Evolutionary conservation across 2,329 filamentous ascomycete genomes (phyloP).

Genomic region (Hymenotorrendiella dingleyae): DNA sequence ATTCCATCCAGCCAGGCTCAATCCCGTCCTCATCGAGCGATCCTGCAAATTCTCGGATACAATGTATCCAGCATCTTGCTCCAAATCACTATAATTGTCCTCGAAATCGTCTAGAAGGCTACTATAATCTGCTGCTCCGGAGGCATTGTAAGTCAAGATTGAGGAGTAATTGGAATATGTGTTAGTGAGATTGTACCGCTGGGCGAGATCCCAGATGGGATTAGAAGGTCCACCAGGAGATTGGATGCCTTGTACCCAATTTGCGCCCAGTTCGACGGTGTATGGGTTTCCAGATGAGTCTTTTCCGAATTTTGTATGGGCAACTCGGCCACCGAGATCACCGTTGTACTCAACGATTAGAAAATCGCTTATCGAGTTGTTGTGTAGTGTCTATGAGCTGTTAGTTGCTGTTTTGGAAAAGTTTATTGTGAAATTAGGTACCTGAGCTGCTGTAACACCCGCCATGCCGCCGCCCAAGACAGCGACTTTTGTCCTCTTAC

Average conservation of each 20-base stretch:
- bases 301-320: conserved; percentile 39
- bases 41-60: conserved; percentile 56
- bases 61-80: conserved; percentile 50
- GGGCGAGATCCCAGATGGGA: conserved; percentile 56
- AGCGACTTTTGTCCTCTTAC: conserved; percentile 34
- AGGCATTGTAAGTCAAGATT: conserved; percentile 55
- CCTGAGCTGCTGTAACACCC: conserved; percentile 60
- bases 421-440: too few species aligned
- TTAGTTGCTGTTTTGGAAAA: too few species aligned
- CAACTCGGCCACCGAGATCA: conserved; percentile 56
- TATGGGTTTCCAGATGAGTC: conserved; percentile 34
- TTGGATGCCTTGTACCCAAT: conserved; percentile 49
- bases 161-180: conserved; percentile 52
- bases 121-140: conserved; percentile 46
- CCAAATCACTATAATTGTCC: conserved; percentile 38
- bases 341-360: conserved; percentile 59
- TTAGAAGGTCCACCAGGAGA: conserved; percentile 43
- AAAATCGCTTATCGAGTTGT: conserved; percentile 57
- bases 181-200: conserved; percentile 52
- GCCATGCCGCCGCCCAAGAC: conserved; percentile 54
- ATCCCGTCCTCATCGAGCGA: conserved; percentile 50
- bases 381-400: conserved; percentile 51
- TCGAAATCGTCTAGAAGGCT: conserved; percentile 46
- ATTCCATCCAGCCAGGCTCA: conserved; percentile 56
- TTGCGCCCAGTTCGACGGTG: conserved; percentile 59